These are phyloP conservation scores for Amanita muscaria DNA, from an alignment of 768 basidiomycete genomes.

Conservation along the genomic window DNA sequence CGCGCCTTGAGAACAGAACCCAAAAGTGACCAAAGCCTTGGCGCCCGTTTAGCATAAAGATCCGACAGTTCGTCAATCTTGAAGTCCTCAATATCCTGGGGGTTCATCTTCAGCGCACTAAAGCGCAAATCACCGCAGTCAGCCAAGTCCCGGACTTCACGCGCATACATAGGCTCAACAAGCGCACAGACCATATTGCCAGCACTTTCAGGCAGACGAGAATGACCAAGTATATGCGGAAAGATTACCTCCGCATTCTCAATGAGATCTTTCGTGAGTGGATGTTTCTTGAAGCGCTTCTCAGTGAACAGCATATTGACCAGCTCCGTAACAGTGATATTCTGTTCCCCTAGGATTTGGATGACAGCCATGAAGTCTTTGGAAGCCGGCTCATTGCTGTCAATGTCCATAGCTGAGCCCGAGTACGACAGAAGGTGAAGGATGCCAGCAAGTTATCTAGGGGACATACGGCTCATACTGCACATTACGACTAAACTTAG, in stretches of 20 bases:
- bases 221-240: background rate
- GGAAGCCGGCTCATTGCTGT: background rate
- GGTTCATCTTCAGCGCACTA: background rate
- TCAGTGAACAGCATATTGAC: constrained; percentile 19
- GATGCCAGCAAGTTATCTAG: too few species aligned
- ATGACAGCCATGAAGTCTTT: constrained; percentile 1
- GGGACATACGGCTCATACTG: background rate
- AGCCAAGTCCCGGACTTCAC: background rate
- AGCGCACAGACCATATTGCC: background rate
- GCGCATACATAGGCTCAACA: background rate
- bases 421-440: background rate
- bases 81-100: background rate
- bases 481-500: background rate
- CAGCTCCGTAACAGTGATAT: constrained; percentile 1
- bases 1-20: background rate
- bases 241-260: background rate
- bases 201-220: constrained; percentile 1
- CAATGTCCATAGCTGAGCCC: background rate
- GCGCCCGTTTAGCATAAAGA: background rate
- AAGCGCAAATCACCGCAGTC: background rate
- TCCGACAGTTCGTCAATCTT: background rate
- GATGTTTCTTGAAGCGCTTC: background rate
- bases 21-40: constrained; percentile 1
- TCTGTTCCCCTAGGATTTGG: background rate
- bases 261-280: background rate